Conservation (phyloP, 257 asterid genomes). For the Thymus quinquecostatus region DNA sequence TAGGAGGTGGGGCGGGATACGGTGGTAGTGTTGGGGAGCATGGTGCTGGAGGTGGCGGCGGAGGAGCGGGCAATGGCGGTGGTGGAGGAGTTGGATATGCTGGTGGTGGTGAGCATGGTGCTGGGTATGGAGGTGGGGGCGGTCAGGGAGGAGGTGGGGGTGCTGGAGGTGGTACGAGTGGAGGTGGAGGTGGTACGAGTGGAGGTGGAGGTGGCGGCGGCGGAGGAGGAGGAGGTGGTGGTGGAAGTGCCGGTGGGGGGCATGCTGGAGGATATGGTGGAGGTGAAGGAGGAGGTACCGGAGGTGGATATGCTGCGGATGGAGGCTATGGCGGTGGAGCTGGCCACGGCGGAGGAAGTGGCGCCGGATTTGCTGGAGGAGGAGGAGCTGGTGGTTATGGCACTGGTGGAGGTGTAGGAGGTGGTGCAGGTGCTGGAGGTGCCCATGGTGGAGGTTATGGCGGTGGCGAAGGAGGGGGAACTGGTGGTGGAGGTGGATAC, state of each 20-base stretch:
- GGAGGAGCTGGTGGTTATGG: conserved; percentile 47
- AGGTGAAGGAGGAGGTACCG: conserved; percentile 55
- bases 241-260: conserved; percentile 53
- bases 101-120: conserved; percentile 47
- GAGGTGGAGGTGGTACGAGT: conserved; percentile 52
- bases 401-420: conserved; percentile 44
- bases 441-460: conserved; percentile 53
- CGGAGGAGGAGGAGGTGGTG: conserved; percentile 46
- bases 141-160: conserved; percentile 50
- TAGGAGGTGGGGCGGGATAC: conserved; percentile 39
- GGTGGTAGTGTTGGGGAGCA: conserved; percentile 41
- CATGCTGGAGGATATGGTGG: conserved; percentile 57
- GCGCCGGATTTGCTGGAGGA: conserved; percentile 48
- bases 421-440: conserved; percentile 40
- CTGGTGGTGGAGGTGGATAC: conserved; percentile 34
- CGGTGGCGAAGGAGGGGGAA: conserved; percentile 47
- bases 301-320: conserved; percentile 53
- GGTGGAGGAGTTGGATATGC: conserved; percentile 50
- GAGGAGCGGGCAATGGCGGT: conserved; percentile 42
- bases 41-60: conserved; percentile 51
- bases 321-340: conserved; percentile 60
- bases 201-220: conserved; percentile 39
- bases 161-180: conserved; percentile 50
- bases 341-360: conserved; percentile 48
- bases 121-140: conserved; percentile 62